Conservation (phyloP, 768 basidiomycete species). For the Hydnum rufescens region DNA sequence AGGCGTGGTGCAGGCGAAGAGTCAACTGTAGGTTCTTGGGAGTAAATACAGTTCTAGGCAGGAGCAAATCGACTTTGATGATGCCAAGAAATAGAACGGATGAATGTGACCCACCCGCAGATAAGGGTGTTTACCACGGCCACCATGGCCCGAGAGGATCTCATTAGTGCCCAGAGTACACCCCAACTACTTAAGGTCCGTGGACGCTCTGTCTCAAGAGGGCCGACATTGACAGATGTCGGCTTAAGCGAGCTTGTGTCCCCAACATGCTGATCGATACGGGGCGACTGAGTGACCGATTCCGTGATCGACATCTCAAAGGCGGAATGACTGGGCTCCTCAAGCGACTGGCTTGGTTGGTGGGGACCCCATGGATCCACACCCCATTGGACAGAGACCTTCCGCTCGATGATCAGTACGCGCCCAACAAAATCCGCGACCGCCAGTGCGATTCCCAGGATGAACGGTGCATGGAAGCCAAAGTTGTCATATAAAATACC, state of each 20-base stretch:
- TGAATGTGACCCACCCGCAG: background rate
- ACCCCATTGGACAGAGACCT: conserved; percentile 27
- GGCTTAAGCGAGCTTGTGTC: background rate
- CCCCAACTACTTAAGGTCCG: background rate
- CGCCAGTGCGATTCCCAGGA: conserved; percentile 30
- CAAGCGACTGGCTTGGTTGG: background rate
- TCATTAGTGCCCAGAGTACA: background rate
- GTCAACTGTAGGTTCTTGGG: background rate
- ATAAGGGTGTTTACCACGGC: background rate
- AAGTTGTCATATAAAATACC: conserved; percentile 33
- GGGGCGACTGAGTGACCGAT: background rate
- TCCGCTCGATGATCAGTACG: conserved; percentile 36
- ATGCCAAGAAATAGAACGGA: background rate
- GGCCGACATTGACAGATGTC: background rate
- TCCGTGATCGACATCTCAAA: background rate
- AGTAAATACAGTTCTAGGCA: background rate
- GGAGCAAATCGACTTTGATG: no score
- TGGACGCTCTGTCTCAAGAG: background rate
- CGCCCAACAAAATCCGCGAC: conserved; percentile 33
- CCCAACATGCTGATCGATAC: background rate
- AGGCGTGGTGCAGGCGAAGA: background rate
- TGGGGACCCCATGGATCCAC: background rate
- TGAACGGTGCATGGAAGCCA: conserved; percentile 41
- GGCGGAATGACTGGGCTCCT: background rate
- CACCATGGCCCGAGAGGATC: background rate